A percentile compares a stretch with the other conserved stretches of the same genome.
Conservation (phyloP, 225 moss, liverwort and hornwort genomes). For the Neckera pumila region DNA sequence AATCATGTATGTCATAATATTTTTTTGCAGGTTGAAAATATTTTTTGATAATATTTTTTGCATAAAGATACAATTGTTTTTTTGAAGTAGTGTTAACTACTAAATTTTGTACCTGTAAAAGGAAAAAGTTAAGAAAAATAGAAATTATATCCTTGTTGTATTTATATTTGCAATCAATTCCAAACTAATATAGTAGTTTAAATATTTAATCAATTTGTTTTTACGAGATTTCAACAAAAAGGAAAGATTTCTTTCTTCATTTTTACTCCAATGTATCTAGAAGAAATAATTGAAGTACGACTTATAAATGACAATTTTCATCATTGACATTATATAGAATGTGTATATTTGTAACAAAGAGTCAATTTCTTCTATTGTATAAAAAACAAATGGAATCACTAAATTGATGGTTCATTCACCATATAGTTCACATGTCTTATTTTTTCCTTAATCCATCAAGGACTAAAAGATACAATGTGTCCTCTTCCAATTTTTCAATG, state of each 20-base stretch:
- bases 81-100: too few relatives aligned
- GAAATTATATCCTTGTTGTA: neutral
- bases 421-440: fast-evolving
- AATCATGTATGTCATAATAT: neutral
- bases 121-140: neutral
- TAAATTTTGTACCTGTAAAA: neutral
- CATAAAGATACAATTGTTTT: too few relatives aligned
- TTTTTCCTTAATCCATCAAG: neutral
- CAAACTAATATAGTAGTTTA: neutral
- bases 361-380: neutral
- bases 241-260: too few relatives aligned
- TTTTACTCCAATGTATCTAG: neutral
- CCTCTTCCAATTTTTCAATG: too few relatives aligned
- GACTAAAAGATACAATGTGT: too few relatives aligned
- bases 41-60: neutral
- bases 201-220: neutral
- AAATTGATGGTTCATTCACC: neutral
- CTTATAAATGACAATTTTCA: neutral
- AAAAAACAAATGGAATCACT: neutral
- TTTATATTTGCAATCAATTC: neutral
- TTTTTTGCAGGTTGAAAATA: neutral
- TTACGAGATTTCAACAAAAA: neutral
- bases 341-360: neutral
- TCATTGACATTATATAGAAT: neutral
- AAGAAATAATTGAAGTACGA: too few relatives aligned